Conservation (phyloP, 805 yeast genomes). For the Metschnikowia picachoensis region DNA sequence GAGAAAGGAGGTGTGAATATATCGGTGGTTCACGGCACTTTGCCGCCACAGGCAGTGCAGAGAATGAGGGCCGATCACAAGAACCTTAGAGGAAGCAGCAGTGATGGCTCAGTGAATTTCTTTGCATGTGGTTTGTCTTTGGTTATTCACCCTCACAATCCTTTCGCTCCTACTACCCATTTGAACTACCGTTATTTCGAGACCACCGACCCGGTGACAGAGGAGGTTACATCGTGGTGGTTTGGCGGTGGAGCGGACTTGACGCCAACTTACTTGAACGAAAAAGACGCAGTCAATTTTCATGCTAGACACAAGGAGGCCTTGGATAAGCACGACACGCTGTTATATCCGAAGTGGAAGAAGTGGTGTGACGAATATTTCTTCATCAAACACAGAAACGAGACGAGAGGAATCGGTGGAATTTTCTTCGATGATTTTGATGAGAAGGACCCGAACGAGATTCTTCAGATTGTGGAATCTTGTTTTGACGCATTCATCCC, state of each 20-base stretch:
- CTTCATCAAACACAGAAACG: constrained; percentile 79
- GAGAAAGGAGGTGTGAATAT: constrained; percentile 96
- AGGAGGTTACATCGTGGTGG: constrained; percentile 94
- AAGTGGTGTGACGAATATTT: constrained; percentile 96
- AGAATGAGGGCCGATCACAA: constrained; percentile 89
- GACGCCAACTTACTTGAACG: constrained; percentile 86
- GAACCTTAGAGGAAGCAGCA: constrained; percentile 48
- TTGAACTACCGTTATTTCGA: constrained; percentile 94
- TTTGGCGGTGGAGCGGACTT: constrained; percentile 98
- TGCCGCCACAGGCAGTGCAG: constrained; percentile 81
- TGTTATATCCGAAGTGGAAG: constrained; percentile 80
- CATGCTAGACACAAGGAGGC: constrained; percentile 79
- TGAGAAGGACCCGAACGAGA: constrained; percentile 63
- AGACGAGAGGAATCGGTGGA: constrained; percentile 94
- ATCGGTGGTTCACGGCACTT: constrained; percentile 78
- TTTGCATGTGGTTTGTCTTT: constrained; percentile 91
- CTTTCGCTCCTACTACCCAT: constrained; percentile 96
- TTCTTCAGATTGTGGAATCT: constrained; percentile 68
- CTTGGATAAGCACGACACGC: constrained; percentile 68
- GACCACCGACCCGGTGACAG: constrained; percentile 72
- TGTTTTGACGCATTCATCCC: constrained; percentile 85
- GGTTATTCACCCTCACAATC: constrained; percentile 93
- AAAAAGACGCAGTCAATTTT: constrained; percentile 82
- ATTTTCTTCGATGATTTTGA: constrained; percentile 94
- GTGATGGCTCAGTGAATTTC: constrained; percentile 67